Evolutionary conservation across 768 basidiomycete species (phyloP), one percentile per base, ranked within the genome.

Genomic region (Podaxis sp.): DNA sequence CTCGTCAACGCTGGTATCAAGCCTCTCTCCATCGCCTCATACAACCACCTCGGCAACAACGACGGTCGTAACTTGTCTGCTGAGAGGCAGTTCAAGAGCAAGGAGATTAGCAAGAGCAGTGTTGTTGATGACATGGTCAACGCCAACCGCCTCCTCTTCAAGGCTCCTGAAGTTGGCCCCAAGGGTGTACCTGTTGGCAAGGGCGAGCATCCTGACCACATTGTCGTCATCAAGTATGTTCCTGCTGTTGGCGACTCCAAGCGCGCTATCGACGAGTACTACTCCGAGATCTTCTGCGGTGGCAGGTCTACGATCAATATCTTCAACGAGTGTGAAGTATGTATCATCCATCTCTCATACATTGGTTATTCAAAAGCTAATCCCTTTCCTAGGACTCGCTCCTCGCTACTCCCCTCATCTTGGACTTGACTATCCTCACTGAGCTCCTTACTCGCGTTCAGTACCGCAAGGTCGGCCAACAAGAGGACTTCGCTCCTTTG

Each of bases 31-130:
- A 98, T 99, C 71, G 92, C 96, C 10, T 95, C 92, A 12, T 99
- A 99, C 83, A 99, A 98, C 83, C 96, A 99, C 74, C 88, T 99
- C 60, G 96, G 96, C 15, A 98, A 98, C 83, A 98, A 99, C 75
- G 96, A 98, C 71, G 96, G 96, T 10, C 86, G 87, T 74, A 97
- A 96, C 78, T 79, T 99, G 72, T 89, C 87, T 57, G 90, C 93
- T 5, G 93, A 94, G 74, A 82, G 81, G 65, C 96, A 98, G 79
- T 99, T 99, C 88, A 90, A 89, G 81, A 92, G 89, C 82, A 99
- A 99, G 87, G 96, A 98, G 81, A 98, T 98, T 77, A 89, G 87
- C 82, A 98, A 99, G 87, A 91, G 90, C 69, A 91, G 87, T 68
- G 96, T 99, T 64, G 96, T 97, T 41, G 96, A 98, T 71, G 96